These are phyloP conservation scores for Lodderomyces beijingensis DNA, from an alignment of 1,139 yeast genomes.

Conservation along the genomic window DNA sequence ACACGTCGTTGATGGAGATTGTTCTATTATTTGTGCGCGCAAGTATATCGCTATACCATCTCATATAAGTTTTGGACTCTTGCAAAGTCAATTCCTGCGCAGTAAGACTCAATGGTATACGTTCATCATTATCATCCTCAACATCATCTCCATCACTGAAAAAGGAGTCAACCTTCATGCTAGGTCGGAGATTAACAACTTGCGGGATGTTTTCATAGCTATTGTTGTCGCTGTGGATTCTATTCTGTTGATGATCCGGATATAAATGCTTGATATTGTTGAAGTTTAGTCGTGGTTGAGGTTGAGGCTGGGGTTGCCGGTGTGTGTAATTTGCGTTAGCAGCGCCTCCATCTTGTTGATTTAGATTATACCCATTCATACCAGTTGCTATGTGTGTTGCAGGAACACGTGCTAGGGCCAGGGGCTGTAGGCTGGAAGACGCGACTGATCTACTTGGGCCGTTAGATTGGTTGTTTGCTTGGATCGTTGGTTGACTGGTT, in stretches of 20 bases:
- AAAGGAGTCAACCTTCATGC: slow-evolving; percentile 4
- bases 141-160: slow-evolving; percentile 4
- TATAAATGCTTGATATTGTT: slow-evolving; percentile 9
- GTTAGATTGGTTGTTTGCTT: too few species aligned
- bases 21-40: slow-evolving; percentile 54
- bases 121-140: slow-evolving; percentile 3
- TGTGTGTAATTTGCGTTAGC: slow-evolving; percentile 4
- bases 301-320: slow-evolving; percentile 2
- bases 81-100: slow-evolving; percentile 57
- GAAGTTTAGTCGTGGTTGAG: slow-evolving; percentile 7
- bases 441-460: too few species aligned
- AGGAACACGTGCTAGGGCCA: too few species aligned
- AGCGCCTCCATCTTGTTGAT: slow-evolving; percentile 1
- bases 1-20: slow-evolving; percentile 59
- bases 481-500: too few species aligned
- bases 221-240: slow-evolving; percentile 10
- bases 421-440: too few species aligned
- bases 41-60: slow-evolving; percentile 74
- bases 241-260: slow-evolving; percentile 9
- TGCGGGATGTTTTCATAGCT: slow-evolving; percentile 8
- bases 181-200: slow-evolving; percentile 2
- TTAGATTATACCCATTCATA: slow-evolving; percentile 6
- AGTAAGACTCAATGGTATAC: slow-evolving; percentile 57
- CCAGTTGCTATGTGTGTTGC: too few species aligned
- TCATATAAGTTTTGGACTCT: slow-evolving; percentile 66